Base-by-base conservation (phyloP, 2,329 filamentous ascomycete genomes). In the Geosmithia putterillii region DNA sequence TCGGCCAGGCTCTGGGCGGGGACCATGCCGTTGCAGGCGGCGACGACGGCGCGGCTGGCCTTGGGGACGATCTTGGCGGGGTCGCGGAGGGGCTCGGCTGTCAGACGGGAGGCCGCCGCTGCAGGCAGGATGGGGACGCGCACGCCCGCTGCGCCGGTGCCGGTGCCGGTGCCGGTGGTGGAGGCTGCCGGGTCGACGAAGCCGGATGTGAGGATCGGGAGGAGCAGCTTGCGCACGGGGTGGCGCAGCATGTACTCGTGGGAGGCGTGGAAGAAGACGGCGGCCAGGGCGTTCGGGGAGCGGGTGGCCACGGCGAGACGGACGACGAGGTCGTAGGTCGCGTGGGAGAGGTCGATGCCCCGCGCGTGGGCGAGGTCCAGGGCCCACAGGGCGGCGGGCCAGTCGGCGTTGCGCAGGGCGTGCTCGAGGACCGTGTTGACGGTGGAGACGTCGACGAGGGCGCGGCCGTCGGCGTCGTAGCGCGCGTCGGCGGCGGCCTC, bases 251-350 rank as follows among this genome's bases (percentile, higher is more conserved):
- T 25, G 21, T 7, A 15, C 20, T 41, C 22, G 7, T 22, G 39
- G 15, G 39, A 21, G 22, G 20, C 39, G 47, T 64, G 57, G 45
- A 63, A 60, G 44, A 60, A 53, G 17, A 57, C 37, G 28, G 53
- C 52, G 34, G 55, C 57, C 1, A 64, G 52, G 19, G 55, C 52
- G 42, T 52, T 49, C 9, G 57, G 50, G 18, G 60, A 55, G 35
- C 55, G 56, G 3, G 56, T 48, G 17, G 43, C 47, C 47, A 61
- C 55, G 14, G 63, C 61, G 20, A 68, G 52, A 7, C 52, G 46
- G 45, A 67, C 61, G 40, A 73, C 59, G 12, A 56, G 47, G 32
- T 58, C 47, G 49, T 65, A 69, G 1, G 61, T 62, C 14, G 52
- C 38, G 5, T 48, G 42, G 45, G 64, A 53, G 10, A 57, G 57